A percentile compares a stretch with the other conserved stretches of the same genome.
These are phyloP conservation scores for Calycina herbarum DNA, from an alignment of 2,329 filamentous ascomycete species.

Conservation along the genomic window DNA sequence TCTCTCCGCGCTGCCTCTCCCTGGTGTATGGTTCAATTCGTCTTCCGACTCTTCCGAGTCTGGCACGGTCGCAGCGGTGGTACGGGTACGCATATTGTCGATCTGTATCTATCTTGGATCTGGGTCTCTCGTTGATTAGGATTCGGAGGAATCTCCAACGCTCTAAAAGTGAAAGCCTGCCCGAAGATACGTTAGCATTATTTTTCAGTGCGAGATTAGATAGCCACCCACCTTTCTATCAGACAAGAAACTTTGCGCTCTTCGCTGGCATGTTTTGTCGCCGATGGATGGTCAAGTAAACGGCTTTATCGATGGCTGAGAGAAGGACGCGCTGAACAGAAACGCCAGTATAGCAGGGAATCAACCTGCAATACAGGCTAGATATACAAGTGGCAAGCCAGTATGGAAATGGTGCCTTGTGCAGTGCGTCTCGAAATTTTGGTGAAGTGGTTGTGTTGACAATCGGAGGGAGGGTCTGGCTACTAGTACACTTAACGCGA, in stretches of 20 bases:
- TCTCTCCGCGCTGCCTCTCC: conserved; percentile 9
- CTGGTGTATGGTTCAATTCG: conserved; percentile 21
- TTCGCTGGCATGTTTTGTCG: neutral
- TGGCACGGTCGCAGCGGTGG: conserved; percentile 19
- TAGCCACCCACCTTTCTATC: neutral
- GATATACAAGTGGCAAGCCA: neutral
- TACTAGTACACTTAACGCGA: conserved; percentile 5
- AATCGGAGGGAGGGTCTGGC: neutral
- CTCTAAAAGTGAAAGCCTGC: neutral
- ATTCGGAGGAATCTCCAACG: neutral
- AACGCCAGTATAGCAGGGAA: neutral
- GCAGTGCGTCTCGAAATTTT: neutral
- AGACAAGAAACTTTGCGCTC: neutral
- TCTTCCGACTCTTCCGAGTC: conserved; percentile 24
- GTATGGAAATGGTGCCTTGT: neutral
- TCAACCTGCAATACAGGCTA: neutral
- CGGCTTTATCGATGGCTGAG: neutral
- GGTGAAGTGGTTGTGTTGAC: conserved; percentile 2
- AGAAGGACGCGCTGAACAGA: neutral
- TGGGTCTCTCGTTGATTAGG: neutral
- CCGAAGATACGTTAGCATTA: neutral
- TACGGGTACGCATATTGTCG: conserved; percentile 17
- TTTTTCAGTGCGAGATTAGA: neutral
- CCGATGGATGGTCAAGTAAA: neutral
- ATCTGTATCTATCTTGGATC: neutral